These are phyloP conservation scores for Xanthoparmelia taractica DNA, from an alignment of 495 filamentous ascomycete species.

Conservation along the genomic window DNA sequence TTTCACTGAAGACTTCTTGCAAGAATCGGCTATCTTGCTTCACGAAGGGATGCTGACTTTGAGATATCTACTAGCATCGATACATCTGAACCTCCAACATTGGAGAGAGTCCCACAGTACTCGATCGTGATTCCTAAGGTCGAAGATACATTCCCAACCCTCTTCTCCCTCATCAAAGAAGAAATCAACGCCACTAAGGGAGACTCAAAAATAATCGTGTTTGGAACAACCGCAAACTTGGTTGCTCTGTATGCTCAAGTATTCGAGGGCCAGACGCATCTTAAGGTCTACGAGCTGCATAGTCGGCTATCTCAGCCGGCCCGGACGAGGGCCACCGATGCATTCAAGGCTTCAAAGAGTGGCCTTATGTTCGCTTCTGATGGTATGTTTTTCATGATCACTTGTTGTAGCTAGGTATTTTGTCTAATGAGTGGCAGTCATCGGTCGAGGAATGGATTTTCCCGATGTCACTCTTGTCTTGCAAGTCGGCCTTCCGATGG, in stretches of 20 bases:
- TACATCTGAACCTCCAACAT: conserved; percentile 51
- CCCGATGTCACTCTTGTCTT: conserved; percentile 87
- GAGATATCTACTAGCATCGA: conserved; percentile 33
- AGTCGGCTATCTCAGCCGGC: conserved; percentile 50
- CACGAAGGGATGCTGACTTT: background rate
- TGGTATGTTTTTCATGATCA: no score
- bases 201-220: conserved; percentile 59
- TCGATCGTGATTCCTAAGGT: conserved; percentile 48
- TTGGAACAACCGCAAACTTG: conserved; percentile 57
- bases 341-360: conserved; percentile 49
- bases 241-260: conserved; percentile 49
- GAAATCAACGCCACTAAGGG: conserved; percentile 34
- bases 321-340: conserved; percentile 50
- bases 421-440: no score
- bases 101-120: conserved; percentile 55
- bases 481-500: conserved; percentile 66
- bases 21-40: background rate
- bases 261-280: conserved; percentile 38
- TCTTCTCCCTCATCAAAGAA: conserved; percentile 40
- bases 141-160: conserved; percentile 44
- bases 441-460: conserved; percentile 85
- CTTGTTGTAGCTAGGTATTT: no score
- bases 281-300: conserved; percentile 50
- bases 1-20: background rate
- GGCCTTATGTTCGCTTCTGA: conserved; percentile 60